These are phyloP conservation scores for Saturnispora mendoncae DNA, from an alignment of 805 yeast species.

Conservation along the genomic window DNA sequence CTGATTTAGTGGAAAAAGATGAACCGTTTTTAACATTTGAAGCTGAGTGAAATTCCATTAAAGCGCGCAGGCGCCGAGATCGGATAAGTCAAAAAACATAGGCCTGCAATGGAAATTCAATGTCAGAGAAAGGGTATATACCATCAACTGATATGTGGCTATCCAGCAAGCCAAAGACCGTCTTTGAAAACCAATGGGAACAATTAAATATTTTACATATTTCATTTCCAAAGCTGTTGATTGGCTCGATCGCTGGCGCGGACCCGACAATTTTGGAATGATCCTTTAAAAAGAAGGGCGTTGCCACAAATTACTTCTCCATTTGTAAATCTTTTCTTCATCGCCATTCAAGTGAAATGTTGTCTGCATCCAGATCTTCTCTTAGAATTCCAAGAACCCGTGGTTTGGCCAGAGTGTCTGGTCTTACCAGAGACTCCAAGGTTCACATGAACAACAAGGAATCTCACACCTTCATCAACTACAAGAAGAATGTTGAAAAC, in stretches of 20 bases:
- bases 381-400: constrained; percentile 29
- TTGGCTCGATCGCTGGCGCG: background rate
- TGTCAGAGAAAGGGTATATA: background rate
- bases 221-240: background rate
- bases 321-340: background rate
- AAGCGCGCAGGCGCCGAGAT: background rate
- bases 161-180: background rate
- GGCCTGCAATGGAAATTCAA: background rate
- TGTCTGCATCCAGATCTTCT: constrained; percentile 25
- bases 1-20: background rate
- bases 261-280: background rate
- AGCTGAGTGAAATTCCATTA: background rate
- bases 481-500: constrained; percentile 84
- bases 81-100: background rate
- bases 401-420: constrained; percentile 44
- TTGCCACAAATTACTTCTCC: background rate
- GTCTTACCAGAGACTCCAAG: constrained; percentile 44
- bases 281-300: background rate
- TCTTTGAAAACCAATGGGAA: background rate
- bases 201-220: background rate
- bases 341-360: no score
- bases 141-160: background rate
- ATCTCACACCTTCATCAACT: constrained; percentile 77
- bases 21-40: background rate
- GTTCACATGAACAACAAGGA: constrained; percentile 53